phyloP scores from a whole-genome alignment of 805 yeast genomes.

The Pichia ethanolica region DNA sequence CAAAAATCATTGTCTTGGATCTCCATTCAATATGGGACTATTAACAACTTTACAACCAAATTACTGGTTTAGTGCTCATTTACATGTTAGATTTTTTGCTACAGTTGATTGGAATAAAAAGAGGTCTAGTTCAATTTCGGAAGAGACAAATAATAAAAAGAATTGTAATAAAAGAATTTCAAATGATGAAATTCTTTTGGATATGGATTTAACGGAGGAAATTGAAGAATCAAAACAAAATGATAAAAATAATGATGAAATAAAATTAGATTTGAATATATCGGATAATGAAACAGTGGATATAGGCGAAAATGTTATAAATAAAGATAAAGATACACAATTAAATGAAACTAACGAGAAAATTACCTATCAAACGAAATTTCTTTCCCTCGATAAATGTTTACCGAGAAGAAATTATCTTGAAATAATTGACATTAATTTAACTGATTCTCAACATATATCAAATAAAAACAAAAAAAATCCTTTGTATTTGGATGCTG shows the following conservation, averaged over 20 bases:
- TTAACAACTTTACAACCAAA: conserved; percentile 50
- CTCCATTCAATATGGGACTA: conserved; percentile 54
- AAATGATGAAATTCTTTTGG: conserved; percentile 14
- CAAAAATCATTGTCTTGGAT: conserved; percentile 54
- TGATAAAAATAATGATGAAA: conserved; percentile 25
- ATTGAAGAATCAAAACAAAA: neutral
- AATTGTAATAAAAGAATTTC: neutral
- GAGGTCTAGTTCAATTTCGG: neutral
- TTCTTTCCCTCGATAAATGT: conserved; percentile 83
- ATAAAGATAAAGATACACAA: too few relatives aligned
- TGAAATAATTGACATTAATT: conserved; percentile 41
- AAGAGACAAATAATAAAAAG: conserved; percentile 15
- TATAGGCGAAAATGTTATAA: too few relatives aligned
- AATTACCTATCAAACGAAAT: conserved; percentile 25
- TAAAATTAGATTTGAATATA: conserved; percentile 23
- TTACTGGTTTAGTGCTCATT: conserved; percentile 84
- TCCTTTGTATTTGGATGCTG: conserved; percentile 30
- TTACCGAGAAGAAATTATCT: conserved; percentile 55
- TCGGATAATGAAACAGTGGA: conserved; percentile 1
- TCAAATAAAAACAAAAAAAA: conserved; percentile 13
- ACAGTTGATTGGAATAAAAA: neutral
- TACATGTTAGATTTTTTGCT: conserved; percentile 72
- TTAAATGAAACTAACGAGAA: too few relatives aligned
- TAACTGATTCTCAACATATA: conserved; percentile 18
- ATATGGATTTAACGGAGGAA: neutral